Evolutionary conservation across 345 rosid genomes (phyloP).

Genomic region (Hirschfeldia incana): DNA sequence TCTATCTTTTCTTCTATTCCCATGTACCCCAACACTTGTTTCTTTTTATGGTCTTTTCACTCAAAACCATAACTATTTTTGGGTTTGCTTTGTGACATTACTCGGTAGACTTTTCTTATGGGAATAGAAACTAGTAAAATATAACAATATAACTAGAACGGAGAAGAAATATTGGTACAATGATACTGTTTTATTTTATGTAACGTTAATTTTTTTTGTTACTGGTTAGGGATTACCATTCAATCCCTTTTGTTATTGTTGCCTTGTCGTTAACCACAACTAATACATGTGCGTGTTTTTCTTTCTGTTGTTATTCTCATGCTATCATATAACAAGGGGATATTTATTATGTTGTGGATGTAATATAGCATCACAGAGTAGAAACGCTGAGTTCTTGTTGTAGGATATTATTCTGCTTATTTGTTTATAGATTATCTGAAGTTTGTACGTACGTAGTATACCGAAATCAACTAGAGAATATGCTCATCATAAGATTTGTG

Average conservation of each 20-base stretch:
- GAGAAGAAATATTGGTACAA: background rate
- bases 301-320: background rate
- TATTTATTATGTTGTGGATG: background rate
- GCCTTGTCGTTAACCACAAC: background rate
- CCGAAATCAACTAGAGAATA: background rate
- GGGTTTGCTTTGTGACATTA: background rate
- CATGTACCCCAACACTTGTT: background rate
- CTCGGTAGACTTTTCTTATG: background rate
- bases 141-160: background rate
- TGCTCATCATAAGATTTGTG: background rate
- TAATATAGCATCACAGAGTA: background rate
- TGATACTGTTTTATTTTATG: background rate
- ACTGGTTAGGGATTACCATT: background rate
- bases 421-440: background rate
- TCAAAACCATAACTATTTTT: conserved; percentile 14
- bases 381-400: background rate
- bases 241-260: background rate
- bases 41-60: conserved; percentile 6
- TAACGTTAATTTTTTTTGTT: background rate
- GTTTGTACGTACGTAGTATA: background rate
- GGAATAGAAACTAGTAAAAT: background rate
- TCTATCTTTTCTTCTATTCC: conserved; percentile 16
- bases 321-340: background rate
- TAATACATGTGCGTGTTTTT: background rate
- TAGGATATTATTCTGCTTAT: background rate